Base-by-base conservation (phyloP, 371 early-diverging fungal species). In the Mucor piriformis region DNA sequence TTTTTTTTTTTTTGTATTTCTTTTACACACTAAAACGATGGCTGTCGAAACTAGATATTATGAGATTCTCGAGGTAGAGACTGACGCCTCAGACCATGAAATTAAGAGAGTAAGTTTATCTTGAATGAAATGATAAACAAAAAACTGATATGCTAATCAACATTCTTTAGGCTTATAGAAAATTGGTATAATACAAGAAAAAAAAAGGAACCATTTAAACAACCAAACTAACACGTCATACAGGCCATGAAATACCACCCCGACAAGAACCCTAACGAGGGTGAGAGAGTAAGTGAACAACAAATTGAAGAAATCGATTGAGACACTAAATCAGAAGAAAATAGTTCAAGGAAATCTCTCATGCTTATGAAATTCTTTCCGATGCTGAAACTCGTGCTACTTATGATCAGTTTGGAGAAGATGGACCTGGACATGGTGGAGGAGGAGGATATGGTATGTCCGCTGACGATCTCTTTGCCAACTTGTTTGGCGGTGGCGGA, bases 221-320 rank as follows among this genome's bases (percentile, higher is more conserved):
- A 21, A 18, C 0, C 21, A 43, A 44, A 8, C 24, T 46, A 10
- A 46, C 46, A 11, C 25, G 15, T 46, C 20, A 46, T 13, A 11
- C 24, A 46, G 77, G 98, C 98, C 5, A 86, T 94, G 78, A 96
- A 95, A 81, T 97, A 91, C 75, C 99, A 99, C 77, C 99, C 94
- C 52, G 98, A 97, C 74, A 95, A 91, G 81, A 86, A 81, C 51
- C 79, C 82, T 50, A 81, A 82, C 23, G 77, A 73, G 48, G 74
- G 73, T 15, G 73, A 74, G 50, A 59, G 69, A 48, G 73, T 77
- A 76, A 54, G 57, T 42, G 3, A 18, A 38, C 42, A 42, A 6
- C 10, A 46, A 32, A 25, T 43, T 2, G 4, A 18, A 18, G 10
- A 3, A 13, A n/a, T 16, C 6, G 16, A 38, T 38, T 38, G 16